These are phyloP conservation scores for Cladosporium sp. DNA, from an alignment of 2,329 filamentous ascomycete species.

Conservation along the genomic window DNA sequence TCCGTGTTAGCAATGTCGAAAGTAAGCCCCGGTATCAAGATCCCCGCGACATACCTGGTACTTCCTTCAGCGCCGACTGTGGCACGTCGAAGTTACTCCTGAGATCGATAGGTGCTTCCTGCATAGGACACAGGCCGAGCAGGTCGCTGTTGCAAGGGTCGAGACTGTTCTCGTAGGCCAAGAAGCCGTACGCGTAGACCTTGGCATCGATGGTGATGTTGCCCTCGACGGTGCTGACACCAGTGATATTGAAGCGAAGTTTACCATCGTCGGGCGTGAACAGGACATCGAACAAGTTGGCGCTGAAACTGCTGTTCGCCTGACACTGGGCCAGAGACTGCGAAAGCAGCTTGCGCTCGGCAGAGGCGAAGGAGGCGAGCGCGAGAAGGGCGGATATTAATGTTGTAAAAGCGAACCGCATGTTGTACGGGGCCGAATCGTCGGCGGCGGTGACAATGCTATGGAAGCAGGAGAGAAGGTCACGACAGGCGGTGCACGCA, in stretches of 20 bases:
- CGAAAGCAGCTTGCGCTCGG: slow-evolving; percentile 65
- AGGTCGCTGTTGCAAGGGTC: slow-evolving; percentile 71
- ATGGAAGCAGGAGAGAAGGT: neutral
- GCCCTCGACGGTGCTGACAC: slow-evolving; percentile 77
- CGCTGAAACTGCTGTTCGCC: slow-evolving; percentile 77
- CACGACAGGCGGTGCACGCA: slow-evolving; percentile 2
- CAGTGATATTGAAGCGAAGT: slow-evolving; percentile 69
- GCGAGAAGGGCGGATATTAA: slow-evolving; percentile 30
- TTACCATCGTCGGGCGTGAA: slow-evolving; percentile 73
- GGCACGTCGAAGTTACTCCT: slow-evolving; percentile 64
- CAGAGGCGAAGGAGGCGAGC: slow-evolving; percentile 48
- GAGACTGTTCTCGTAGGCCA: slow-evolving; percentile 62
- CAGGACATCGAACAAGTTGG: slow-evolving; percentile 80
- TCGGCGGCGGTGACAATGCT: slow-evolving; percentile 3
- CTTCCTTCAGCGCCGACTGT: slow-evolving; percentile 53
- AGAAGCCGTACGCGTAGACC: slow-evolving; percentile 78
- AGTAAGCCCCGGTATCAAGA: too few species aligned
- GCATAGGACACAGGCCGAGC: slow-evolving; percentile 84
- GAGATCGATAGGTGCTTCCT: slow-evolving; percentile 73
- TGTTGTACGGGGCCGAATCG: slow-evolving; percentile 6
- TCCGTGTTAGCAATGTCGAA: neutral
- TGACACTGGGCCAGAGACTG: slow-evolving; percentile 83
- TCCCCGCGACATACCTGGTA: slow-evolving; percentile 57
- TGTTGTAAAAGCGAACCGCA: slow-evolving; percentile 14
- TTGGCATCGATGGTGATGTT: slow-evolving; percentile 73